phyloP scores from a whole-genome alignment of 805 yeast genomes.

The Yamadazyma laniorum region DNA sequence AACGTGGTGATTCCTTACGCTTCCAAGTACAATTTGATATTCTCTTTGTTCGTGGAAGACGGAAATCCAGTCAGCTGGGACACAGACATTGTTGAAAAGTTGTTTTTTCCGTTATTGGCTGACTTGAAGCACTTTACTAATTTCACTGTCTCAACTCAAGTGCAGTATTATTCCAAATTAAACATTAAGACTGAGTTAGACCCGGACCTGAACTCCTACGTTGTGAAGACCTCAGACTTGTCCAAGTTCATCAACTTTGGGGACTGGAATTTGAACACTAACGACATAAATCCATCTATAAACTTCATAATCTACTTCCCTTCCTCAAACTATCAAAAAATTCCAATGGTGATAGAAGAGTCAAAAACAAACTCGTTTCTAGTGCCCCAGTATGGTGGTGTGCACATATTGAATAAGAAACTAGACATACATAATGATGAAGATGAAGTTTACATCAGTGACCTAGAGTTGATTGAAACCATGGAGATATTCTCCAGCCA shows the following conservation, averaged over 20 bases:
- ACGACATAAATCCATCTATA: constrained; percentile 60
- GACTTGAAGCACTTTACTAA: constrained; percentile 57
- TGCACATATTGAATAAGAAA: constrained; percentile 48
- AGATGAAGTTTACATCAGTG: constrained; percentile 26
- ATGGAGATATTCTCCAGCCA: constrained; percentile 74
- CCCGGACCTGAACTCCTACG: constrained; percentile 22
- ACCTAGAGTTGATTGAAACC: constrained; percentile 50
- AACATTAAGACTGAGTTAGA: constrained; percentile 21
- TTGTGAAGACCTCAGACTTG: constrained; percentile 52
- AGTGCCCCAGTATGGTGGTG: constrained; percentile 92
- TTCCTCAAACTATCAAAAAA: constrained; percentile 34
- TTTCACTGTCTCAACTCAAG: constrained; percentile 75
- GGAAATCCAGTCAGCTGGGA: constrained; percentile 74
- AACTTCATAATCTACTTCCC: constrained; percentile 74
- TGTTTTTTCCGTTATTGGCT: constrained; percentile 55
- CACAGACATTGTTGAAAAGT: constrained; percentile 51
- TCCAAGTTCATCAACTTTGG: constrained; percentile 81
- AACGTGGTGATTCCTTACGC: constrained; percentile 52
- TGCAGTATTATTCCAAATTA: constrained; percentile 62
- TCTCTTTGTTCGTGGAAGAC: constrained; percentile 71
- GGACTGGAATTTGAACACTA: constrained; percentile 70
- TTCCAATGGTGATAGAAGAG: constrained; percentile 50
- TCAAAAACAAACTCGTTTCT: constrained; percentile 58
- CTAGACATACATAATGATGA: constrained; percentile 21
- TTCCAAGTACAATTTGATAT: constrained; percentile 70